phyloP scores from a whole-genome alignment of 306 rosid species.

The Trifolium dubium region DNA sequence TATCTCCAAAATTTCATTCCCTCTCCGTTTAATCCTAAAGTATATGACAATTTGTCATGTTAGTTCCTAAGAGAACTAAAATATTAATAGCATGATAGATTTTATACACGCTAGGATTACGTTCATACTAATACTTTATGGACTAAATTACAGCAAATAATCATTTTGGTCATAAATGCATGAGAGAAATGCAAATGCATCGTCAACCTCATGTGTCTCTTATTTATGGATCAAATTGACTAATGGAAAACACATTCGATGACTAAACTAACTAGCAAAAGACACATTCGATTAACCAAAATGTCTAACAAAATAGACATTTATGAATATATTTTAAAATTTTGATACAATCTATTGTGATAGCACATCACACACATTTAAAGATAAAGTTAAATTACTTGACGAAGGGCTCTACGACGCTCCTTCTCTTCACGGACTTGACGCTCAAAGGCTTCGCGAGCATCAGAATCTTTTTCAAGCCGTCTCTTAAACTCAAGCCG shows the following conservation, averaged over 20 bases:
- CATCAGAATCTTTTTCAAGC: slow-evolving; percentile 76
- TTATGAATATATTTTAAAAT: too few relatives aligned
- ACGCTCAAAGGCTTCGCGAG: slow-evolving; percentile 77
- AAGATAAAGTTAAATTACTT: slow-evolving; percentile 44
- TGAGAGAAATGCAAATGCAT: too few relatives aligned
- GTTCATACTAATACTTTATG: too few relatives aligned
- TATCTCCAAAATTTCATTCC: not conserved
- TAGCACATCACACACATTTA: not conserved
- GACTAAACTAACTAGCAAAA: not conserved
- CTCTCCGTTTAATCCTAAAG: not conserved
- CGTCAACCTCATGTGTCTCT: not conserved
- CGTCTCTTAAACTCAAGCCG: slow-evolving; percentile 66
- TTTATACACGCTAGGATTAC: too few relatives aligned
- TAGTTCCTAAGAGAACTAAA: not conserved
- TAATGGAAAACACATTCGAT: not conserved
- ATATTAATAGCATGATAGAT: not conserved
- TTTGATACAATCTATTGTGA: not conserved
- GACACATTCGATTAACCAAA: not conserved
- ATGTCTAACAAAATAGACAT: not conserved
- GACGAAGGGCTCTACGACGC: slow-evolving; percentile 73
- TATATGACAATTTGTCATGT: not conserved
- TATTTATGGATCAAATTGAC: not conserved
- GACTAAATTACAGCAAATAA: too few relatives aligned
- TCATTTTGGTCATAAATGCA: not conserved
- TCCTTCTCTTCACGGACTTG: slow-evolving; percentile 76